Evolutionary conservation across 768 basidiomycete genomes (phyloP).

Genomic region (Candolleomyces eurysporus): DNA sequence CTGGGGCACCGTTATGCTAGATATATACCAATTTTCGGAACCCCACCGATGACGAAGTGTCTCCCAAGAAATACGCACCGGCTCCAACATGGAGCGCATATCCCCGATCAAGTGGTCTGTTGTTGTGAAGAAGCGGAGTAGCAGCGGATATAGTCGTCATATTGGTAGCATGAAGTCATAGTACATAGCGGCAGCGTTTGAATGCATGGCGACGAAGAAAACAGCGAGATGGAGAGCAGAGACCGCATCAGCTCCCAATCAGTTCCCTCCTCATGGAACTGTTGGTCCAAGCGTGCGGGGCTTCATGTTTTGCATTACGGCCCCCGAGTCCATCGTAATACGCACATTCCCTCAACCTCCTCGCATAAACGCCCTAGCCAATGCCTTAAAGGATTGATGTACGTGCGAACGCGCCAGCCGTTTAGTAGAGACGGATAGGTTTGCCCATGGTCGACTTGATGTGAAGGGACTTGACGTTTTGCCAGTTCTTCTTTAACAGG

Average conservation of each 20-base stretch:
- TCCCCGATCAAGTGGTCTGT: too few relatives aligned
- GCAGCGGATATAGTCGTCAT: neutral
- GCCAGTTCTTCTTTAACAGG: slow-evolving; percentile 99
- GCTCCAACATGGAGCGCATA: neutral
- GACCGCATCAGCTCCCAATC: slow-evolving; percentile 86
- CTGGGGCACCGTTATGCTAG: neutral
- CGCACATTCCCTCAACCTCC: slow-evolving; percentile 16
- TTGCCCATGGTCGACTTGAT: slow-evolving; percentile 99
- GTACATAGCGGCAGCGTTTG: neutral
- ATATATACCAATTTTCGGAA: neutral
- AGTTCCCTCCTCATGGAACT: slow-evolving; percentile 64
- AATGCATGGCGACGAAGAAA: neutral
- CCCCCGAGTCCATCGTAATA: slow-evolving; percentile 22
- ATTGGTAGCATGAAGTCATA: neutral
- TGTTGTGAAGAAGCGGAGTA: too few relatives aligned
- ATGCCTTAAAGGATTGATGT: neutral
- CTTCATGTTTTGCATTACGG: slow-evolving; percentile 90
- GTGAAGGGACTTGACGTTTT: slow-evolving; percentile 98
- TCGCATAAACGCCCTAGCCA: slow-evolving; percentile 10
- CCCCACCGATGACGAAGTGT: neutral
- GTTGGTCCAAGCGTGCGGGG: slow-evolving; percentile 99
- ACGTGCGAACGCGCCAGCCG: slow-evolving; percentile 2
- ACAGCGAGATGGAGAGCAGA: neutral
- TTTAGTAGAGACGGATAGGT: slow-evolving; percentile 89
- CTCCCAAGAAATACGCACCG: neutral